Percentiles rank a stretch among this genome's conserved stretches.
Conservation (phyloP, 1,139 yeast species). For the Hansenula sp. region DNA sequence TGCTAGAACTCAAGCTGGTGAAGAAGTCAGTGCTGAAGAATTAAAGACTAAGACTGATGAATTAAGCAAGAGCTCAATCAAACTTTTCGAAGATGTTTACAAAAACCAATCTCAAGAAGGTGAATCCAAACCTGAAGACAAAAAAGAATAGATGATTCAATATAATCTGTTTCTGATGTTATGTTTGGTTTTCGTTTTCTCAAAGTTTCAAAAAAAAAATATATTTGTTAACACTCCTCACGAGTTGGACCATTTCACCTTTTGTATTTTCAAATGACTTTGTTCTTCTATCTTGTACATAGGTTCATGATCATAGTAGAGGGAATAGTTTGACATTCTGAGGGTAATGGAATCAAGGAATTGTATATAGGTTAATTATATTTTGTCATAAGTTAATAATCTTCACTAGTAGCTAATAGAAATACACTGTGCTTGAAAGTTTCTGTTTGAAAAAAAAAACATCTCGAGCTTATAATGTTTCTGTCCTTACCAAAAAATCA, state of each 20-base stretch:
- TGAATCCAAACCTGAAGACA: constrained; percentile 13
- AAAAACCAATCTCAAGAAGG: constrained; percentile 42
- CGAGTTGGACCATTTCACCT: neutral
- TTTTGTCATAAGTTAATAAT: neutral
- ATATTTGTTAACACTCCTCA: neutral
- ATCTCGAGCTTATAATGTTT: neutral
- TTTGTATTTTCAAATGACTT: neutral
- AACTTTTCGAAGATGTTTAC: constrained; percentile 94
- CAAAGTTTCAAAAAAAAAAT: neutral
- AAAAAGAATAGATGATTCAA: constrained; percentile 12
- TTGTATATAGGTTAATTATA: constrained; percentile 3
- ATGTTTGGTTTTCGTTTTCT: neutral
- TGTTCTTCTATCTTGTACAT: neutral
- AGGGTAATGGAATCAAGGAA: neutral
- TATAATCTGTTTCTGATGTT: neutral
- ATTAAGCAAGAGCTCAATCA: constrained; percentile 87
- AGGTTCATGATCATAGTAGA: constrained; percentile 1
- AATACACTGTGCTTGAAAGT: too few relatives aligned
- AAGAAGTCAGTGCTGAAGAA: constrained; percentile 75
- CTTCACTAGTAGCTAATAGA: neutral
- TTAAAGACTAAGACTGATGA: constrained; percentile 93
- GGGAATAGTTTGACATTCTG: neutral
- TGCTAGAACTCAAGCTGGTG: constrained; percentile 94
- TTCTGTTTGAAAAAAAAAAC: too few relatives aligned
- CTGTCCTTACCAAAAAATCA: neutral